A percentile compares a stretch with the other conserved stretches of the same genome.
phyloP scores from a whole-genome alignment of 805 yeast species.

The Kluyveromyces dobzhanskii region DNA sequence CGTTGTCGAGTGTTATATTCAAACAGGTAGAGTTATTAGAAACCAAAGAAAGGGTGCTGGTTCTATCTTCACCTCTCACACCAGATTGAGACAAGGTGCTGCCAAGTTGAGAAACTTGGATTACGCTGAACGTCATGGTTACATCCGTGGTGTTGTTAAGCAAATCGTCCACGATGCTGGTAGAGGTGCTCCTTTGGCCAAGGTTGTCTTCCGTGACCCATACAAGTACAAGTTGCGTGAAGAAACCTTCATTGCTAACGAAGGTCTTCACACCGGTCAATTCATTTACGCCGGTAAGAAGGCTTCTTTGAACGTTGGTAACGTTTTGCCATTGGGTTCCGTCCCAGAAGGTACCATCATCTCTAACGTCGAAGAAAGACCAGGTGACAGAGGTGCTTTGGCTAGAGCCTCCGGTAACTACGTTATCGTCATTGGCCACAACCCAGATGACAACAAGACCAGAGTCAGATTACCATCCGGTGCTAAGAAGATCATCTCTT shows the following conservation, averaged over 20 bases:
- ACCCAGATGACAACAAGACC: constrained; percentile 98
- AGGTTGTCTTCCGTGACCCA: constrained; percentile 99
- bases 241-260: constrained; percentile 98
- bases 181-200: constrained; percentile 99
- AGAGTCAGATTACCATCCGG: constrained; percentile 99
- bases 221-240: constrained; percentile 96
- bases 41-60: constrained; percentile 99
- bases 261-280: constrained; percentile 99
- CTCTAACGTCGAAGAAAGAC: constrained; percentile 96
- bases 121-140: constrained; percentile 99
- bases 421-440: constrained; percentile 98
- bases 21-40: constrained; percentile 97
- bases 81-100: constrained; percentile 99
- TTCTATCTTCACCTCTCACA: constrained; percentile 98
- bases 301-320: constrained; percentile 95
- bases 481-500: constrained; percentile 92
- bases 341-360: constrained; percentile 99
- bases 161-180: constrained; percentile 99
- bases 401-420: constrained; percentile 99
- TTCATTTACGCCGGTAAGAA: constrained; percentile 98
- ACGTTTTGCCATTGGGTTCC: constrained; percentile 92
- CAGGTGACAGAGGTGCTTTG: constrained; percentile 99
- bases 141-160: constrained; percentile 98
- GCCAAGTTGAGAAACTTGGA: constrained; percentile 99
- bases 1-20: constrained; percentile 4